Evolutionary conservation across 2,329 filamentous ascomycete genomes (phyloP), one percentile per base, ranked within the genome.

Genomic region (Clarireedia paspali): DNA sequence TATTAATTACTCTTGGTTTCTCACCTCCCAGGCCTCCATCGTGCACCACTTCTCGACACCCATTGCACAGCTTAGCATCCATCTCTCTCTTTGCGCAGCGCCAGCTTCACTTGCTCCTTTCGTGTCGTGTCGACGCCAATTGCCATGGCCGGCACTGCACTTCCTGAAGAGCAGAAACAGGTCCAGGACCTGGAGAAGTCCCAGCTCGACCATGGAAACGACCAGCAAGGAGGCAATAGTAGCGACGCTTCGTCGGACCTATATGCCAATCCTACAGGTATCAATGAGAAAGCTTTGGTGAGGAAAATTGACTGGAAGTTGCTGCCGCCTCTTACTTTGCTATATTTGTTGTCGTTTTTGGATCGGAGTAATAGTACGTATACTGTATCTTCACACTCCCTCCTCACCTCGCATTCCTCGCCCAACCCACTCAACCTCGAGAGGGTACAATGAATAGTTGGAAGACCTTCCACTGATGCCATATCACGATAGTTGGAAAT

Each of bases 271-370:
- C 61, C 61, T 0, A 60, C 59, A 3, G 62, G 59, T 0, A 66
- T 85, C 34, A 77, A 80, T 54, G 83, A 87, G 64, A 78, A 74
- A 42, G 71, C 73, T 0, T 70, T 88, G 2, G 63, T 88, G 6
- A 73, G 83, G 9, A 87, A 80, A 59, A 63, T 83, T 14, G 80
- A 83, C 58, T 60, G 67, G 3, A 71, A 74, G 47, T 69, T 83
- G 4, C 67, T 83, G 0, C 81, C 80, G 0, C 75, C 77, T 0
- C 74, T 83, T 2, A 78, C 78, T 0, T 63, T 82, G 3, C 60
- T 83, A 10, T 83, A 83, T 61, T 66, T 83, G 5, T 65, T 82
- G 0, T 81, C 77, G 0, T 83, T 83, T 58, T 66, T 83, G 7
- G 80, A 82, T 60, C 71, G 79, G 34, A 80, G 78, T 63, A 83